phyloP scores from a whole-genome alignment of 2,329 filamentous ascomycete genomes.

The Aspergillus pseudonomiae region DNA sequence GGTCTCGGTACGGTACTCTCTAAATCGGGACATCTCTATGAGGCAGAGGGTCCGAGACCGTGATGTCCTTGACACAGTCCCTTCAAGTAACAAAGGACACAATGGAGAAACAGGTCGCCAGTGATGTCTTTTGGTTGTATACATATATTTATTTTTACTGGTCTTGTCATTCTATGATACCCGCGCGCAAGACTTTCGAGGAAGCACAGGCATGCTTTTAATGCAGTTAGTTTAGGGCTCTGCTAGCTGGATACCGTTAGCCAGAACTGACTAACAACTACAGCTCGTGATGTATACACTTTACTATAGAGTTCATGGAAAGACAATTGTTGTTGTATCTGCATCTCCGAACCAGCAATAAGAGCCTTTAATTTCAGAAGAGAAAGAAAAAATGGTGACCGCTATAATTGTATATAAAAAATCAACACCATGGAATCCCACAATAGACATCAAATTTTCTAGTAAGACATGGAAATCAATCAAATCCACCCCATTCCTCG shows the following conservation, averaged over 20 bases:
- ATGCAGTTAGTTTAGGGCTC: conserved; percentile 9
- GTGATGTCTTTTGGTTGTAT: conserved; percentile 11
- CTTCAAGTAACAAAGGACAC: background rate
- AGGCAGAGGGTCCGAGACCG: conserved; percentile 52
- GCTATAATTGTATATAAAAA: background rate
- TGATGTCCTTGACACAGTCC: conserved; percentile 1
- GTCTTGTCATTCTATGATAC: conserved; percentile 37
- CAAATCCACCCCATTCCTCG: conserved; percentile 71
- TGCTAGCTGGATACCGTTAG: conserved; percentile 6
- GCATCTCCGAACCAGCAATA: background rate
- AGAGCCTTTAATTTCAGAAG: background rate
- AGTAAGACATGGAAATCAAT: conserved; percentile 42
- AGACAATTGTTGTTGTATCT: background rate
- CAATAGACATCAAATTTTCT: conserved; percentile 3
- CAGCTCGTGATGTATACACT: background rate
- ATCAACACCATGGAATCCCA: background rate
- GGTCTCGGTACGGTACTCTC: conserved; percentile 84
- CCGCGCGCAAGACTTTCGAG: conserved; percentile 28
- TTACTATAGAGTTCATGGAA: background rate
- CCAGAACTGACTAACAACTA: background rate
- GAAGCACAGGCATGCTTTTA: conserved; percentile 20
- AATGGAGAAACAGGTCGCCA: background rate
- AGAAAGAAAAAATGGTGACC: background rate
- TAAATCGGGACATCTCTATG: conserved; percentile 71
- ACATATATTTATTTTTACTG: conserved; percentile 16